phyloP scores from a whole-genome alignment of 1,284 basidiomycete genomes.

The Melampsora americana region DNA sequence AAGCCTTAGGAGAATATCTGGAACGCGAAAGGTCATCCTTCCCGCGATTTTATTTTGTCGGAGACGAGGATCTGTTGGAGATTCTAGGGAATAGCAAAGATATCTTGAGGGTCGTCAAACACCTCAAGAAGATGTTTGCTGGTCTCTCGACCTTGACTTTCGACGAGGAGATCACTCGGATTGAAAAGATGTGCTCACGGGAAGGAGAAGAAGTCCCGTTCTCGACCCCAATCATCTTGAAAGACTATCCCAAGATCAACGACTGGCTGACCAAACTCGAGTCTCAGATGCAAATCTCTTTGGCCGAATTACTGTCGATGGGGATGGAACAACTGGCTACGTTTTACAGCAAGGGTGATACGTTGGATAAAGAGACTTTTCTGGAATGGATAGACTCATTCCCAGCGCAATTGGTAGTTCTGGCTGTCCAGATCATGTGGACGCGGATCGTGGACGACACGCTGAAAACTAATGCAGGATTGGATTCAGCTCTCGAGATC shows the following conservation, averaged over 20 bases:
- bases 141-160: conserved; percentile 84
- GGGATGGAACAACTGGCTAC: conserved; percentile 72
- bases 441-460: conserved; percentile 77
- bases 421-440: conserved; percentile 92
- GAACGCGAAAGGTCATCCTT: conserved; percentile 95
- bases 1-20: conserved; percentile 97
- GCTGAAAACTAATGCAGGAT: conserved; percentile 62
- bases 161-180: conserved; percentile 69
- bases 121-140: conserved; percentile 99
- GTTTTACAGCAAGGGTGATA: conserved; percentile 67
- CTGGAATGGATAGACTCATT: conserved; percentile 87
- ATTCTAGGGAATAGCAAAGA: conserved; percentile 97
- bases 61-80: conserved; percentile 96
- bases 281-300: conserved; percentile 85
- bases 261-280: conserved; percentile 95
- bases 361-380: conserved; percentile 63
- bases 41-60: conserved; percentile 99
- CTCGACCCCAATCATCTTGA: conserved; percentile 74
- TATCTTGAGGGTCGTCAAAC: conserved; percentile 84
- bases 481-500: conserved; percentile 70
- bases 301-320: conserved; percentile 75
- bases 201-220: conserved; percentile 92
- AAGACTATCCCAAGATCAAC: conserved; percentile 95
- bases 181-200: conserved; percentile 83
- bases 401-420: conserved; percentile 90